Evolutionary conservation across 2,329 filamentous ascomycete genomes (phyloP).

Genomic region (Karstenula rhodostoma): DNA sequence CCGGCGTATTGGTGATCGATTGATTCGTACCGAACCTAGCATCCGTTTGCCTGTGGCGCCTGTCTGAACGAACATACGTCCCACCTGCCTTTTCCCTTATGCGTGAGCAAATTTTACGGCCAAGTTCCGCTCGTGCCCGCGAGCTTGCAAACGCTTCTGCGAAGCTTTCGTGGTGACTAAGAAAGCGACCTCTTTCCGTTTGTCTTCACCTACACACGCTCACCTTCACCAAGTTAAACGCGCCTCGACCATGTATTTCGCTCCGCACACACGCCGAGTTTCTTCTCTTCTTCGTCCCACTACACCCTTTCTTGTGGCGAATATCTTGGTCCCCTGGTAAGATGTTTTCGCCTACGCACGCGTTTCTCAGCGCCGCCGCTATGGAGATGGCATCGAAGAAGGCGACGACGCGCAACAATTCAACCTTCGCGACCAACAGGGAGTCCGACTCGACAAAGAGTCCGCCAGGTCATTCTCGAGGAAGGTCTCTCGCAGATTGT

Average conservation of each 20-base stretch:
- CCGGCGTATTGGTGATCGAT: too few relatives aligned
- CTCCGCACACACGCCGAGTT: neutral
- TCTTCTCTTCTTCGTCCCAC: neutral
- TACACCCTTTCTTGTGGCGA: neutral
- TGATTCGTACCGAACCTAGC: too few relatives aligned
- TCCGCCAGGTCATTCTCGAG: neutral
- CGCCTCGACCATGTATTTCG: neutral
- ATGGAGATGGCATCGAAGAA: neutral
- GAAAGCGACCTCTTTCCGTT: neutral
- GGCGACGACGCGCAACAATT: neutral
- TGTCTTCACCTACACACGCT: neutral
- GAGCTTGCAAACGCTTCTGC: neutral
- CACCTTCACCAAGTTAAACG: conserved; percentile 3
- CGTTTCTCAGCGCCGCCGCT: neutral
- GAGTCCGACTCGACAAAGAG: neutral
- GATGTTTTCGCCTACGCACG: neutral
- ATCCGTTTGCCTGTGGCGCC: too few relatives aligned
- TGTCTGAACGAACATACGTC: too few relatives aligned
- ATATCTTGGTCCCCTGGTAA: neutral
- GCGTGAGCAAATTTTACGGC: neutral
- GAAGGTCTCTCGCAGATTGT: neutral
- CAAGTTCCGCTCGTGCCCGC: neutral
- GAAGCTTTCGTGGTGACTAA: neutral
- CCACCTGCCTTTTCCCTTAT: too few relatives aligned
- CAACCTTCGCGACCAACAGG: neutral